Base-by-base conservation (phyloP, 805 yeast genomes). In the Metschnikowia sp. region DNA sequence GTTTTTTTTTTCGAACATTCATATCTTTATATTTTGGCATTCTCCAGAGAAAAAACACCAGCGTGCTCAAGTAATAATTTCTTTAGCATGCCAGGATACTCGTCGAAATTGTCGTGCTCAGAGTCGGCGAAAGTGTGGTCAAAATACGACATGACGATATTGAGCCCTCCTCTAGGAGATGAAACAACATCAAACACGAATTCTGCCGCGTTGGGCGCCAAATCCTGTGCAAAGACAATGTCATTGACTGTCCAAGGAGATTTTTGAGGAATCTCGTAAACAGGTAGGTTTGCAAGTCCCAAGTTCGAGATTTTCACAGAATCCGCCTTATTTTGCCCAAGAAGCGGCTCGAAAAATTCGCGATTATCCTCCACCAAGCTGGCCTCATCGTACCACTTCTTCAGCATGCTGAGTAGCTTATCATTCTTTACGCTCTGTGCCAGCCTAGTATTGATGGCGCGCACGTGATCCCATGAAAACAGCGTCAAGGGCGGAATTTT, bases 231-330 rank as follows among this genome's bases (percentile, higher is more conserved):
- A 49, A 71, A 71, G 3, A 66, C 53, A 51, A 69, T 42, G 42
- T 69, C 62, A 3, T 51, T 57, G 13, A 71, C 57, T 0, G 58
- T 60, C 72, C 69, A 66, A 4, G 52, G 47, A 2, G 44, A 3
- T 28, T 31, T 0, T 18, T 35, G 19, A 5, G 26, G 26, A 22
- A 39, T 38, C 4, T 49, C 48, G 38, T 52, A 52, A 1, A 43
- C 49, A 1, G 69, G 65, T n/a, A 57, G 40, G 5, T 57, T 59
- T 8, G 62, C 55, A 8, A 60, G 49, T 1, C 76, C 76, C 48
- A 71, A 56, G 47, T 71, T 71, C 15, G 75, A 70, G 39, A 68
- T 42, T 46, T 71, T 71, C 18, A 60, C 44, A 0, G 69, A 49
- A 42, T 71, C 76, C 1, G 56, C 60, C 47, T 64, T 64, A 6